Percentiles rank a stretch among this genome's conserved stretches.
Evolutionary conservation across 495 filamentous ascomycete genomes (phyloP).

Genomic region (Hyaloscypha hepaticicola): DNA sequence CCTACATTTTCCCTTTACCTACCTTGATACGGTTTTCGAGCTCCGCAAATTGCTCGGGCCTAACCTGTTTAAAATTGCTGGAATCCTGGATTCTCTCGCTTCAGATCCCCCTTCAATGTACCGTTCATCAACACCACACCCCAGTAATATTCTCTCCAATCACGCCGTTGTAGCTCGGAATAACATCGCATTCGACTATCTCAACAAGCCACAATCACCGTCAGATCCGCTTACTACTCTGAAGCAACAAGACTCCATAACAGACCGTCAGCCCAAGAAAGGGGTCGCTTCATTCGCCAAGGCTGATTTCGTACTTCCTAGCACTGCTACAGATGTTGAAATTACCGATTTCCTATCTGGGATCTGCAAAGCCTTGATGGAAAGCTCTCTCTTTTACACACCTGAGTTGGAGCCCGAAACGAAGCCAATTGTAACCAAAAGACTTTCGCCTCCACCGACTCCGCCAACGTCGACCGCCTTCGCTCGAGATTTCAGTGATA

Average conservation of each 20-base stretch:
- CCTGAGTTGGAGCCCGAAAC: slow-evolving; percentile 24
- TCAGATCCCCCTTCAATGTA: slow-evolving; percentile 26
- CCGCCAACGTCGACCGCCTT: not conserved
- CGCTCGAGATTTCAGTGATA: not conserved
- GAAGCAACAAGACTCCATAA: not conserved
- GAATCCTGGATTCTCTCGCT: slow-evolving; percentile 29
- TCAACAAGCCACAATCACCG: not conserved
- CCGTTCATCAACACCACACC: slow-evolving; percentile 16
- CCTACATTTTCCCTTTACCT: slow-evolving; percentile 23
- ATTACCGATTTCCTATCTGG: slow-evolving; percentile 28
- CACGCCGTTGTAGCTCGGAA: slow-evolving; percentile 9
- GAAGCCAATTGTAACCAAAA: slow-evolving; percentile 8
- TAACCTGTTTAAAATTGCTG: slow-evolving; percentile 31
- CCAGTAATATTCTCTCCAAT: slow-evolving; percentile 19
- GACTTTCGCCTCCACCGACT: slow-evolving; percentile 8
- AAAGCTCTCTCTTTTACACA: slow-evolving; percentile 29
- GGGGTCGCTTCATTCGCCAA: slow-evolving; percentile 23
- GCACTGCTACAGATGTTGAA: slow-evolving; percentile 28
- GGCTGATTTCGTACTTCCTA: slow-evolving; percentile 31
- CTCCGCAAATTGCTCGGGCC: slow-evolving; percentile 28
- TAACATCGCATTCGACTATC: too few species aligned
- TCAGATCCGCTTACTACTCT: not conserved
- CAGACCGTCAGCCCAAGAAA: not conserved
- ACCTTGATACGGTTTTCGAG: slow-evolving; percentile 25
- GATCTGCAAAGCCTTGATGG: slow-evolving; percentile 28